phyloP scores from a whole-genome alignment of 805 yeast genomes.

The Starmerella davenportii region DNA sequence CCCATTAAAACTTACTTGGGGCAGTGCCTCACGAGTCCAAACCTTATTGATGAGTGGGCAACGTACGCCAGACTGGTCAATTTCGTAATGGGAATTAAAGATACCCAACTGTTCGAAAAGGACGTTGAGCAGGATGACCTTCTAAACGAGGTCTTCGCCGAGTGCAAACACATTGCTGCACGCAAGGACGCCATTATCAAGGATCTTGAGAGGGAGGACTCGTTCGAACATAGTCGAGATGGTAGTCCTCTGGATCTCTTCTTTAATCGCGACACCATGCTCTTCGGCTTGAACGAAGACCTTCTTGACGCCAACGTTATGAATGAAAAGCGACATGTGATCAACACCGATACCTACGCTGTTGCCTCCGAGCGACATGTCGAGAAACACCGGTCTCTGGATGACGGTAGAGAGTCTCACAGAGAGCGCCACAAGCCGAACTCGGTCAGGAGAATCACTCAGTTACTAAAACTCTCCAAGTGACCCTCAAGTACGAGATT shows the following conservation, averaged over 20 bases:
- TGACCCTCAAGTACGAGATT: too few species aligned
- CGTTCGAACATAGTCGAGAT: constrained; percentile 8
- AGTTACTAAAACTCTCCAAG: neutral
- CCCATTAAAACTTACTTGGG: constrained; percentile 18
- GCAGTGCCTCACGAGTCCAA: constrained; percentile 21
- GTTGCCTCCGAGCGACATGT: neutral
- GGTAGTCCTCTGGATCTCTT: constrained; percentile 2
- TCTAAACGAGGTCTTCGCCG: constrained; percentile 6
- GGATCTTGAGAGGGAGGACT: constrained; percentile 19
- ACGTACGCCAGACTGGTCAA: constrained; percentile 18
- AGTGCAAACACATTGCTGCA: constrained; percentile 9
- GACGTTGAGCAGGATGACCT: constrained; percentile 6
- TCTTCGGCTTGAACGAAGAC: constrained; percentile 10
- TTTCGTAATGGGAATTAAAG: neutral
- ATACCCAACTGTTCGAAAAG: neutral
- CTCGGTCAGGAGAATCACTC: neutral
- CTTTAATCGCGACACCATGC: constrained; percentile 10
- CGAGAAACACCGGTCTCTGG: neutral
- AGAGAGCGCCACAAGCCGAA: neutral
- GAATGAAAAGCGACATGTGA: neutral
- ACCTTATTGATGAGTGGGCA: constrained; percentile 23
- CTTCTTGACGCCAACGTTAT: constrained; percentile 4
- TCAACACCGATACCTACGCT: neutral
- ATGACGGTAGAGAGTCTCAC: neutral
- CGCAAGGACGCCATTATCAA: constrained; percentile 3